Conservation (phyloP, 2,329 filamentous ascomycete genomes). For the Trichoderma afroharzianum region DNA sequence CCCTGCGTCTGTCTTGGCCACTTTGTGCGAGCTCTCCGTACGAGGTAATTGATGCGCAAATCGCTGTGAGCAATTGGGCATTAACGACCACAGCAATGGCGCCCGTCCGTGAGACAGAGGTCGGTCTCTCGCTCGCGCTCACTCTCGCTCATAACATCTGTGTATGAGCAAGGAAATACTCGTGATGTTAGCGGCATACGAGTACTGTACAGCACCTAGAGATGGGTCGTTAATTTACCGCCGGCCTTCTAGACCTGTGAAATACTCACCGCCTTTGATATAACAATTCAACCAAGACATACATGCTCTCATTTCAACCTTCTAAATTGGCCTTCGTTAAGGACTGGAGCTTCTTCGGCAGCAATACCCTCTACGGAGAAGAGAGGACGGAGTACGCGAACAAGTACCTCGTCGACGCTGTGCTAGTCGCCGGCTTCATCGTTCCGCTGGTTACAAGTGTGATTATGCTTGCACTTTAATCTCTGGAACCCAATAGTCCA, state of each 20-base stretch:
- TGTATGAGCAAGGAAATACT: background rate
- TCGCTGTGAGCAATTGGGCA: background rate
- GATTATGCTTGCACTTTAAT: slow-evolving; percentile 8
- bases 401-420: background rate
- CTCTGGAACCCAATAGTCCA: background rate
- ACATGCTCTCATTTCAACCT: slow-evolving; percentile 1
- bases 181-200: background rate
- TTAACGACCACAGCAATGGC: background rate
- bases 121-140: background rate
- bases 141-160: background rate
- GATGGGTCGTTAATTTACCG: background rate
- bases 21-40: background rate
- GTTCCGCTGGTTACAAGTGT: background rate
- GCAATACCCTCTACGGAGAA: background rate
- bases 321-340: background rate
- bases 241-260: background rate
- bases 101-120: background rate
- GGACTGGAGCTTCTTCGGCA: slow-evolving; percentile 8
- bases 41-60: background rate
- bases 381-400: slow-evolving; percentile 10
- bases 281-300: background rate
- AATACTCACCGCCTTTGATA: background rate
- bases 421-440: slow-evolving; percentile 9
- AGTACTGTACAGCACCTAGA: background rate
- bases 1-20: background rate